These are phyloP conservation scores for Apiotrichum gracile DNA, from an alignment of 1,284 basidiomycete genomes.

Conservation along the genomic window DNA sequence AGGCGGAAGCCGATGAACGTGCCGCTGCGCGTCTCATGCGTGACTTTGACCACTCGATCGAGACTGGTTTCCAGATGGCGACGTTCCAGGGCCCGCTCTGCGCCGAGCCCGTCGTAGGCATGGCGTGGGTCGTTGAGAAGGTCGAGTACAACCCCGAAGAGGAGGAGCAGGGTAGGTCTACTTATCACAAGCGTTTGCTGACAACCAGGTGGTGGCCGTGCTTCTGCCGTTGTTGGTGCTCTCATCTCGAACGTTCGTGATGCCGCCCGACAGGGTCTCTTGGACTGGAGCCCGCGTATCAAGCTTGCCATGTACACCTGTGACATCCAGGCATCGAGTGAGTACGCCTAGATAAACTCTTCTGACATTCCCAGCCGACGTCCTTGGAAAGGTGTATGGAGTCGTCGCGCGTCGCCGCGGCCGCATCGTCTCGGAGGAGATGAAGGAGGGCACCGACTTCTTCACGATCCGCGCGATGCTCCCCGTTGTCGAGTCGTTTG, in stretches of 20 bases:
- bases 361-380: conserved; percentile 64
- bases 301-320: conserved; percentile 99
- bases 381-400: conserved; percentile 94
- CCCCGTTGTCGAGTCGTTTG: conserved; percentile 96
- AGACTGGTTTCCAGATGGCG: conserved; percentile 92
- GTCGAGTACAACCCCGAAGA: conserved; percentile 53
- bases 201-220: conserved; percentile 56
- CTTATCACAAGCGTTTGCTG: not conserved
- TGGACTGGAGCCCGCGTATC: conserved; percentile 96
- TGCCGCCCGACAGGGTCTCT: conserved; percentile 75
- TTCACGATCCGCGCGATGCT: conserved; percentile 85
- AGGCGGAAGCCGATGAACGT: conserved; percentile 26
- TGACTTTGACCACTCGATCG: conserved; percentile 76
- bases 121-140: conserved; percentile 85
- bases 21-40: conserved; percentile 40
- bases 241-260: conserved; percentile 85
- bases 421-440: conserved; percentile 90
- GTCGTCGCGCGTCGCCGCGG: conserved; percentile 88
- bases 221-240: conserved; percentile 75
- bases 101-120: conserved; percentile 87
- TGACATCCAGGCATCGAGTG: conserved; percentile 96
- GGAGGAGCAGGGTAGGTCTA: conserved; percentile 42
- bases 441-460: conserved; percentile 96
- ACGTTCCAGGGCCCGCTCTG: conserved; percentile 91
- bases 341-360: conserved; percentile 37